These are phyloP conservation scores for Collariella sp. DNA, from an alignment of 495 filamentous ascomycete genomes.

Conservation along the genomic window DNA sequence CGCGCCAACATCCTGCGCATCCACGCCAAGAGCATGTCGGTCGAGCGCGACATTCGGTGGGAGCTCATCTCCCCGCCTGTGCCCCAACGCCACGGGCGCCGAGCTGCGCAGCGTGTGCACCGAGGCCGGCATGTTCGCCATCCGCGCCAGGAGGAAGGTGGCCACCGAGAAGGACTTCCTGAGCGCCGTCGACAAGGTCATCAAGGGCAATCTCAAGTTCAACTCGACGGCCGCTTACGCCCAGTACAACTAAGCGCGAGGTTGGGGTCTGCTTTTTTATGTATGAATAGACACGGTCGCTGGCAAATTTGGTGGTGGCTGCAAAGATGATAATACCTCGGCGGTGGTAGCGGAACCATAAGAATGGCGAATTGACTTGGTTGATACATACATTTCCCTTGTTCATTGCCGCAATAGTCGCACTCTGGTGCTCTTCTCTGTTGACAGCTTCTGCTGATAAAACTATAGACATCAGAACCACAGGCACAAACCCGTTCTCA, in stretches of 20 bases:
- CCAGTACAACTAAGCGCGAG: constrained; percentile 79
- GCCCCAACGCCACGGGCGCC: constrained; percentile 93
- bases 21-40: constrained; percentile 99
- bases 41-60: constrained; percentile 97
- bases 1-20: constrained; percentile 96
- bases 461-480: no score
- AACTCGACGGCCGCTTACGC: constrained; percentile 98
- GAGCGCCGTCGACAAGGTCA: constrained; percentile 96
- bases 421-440: no score
- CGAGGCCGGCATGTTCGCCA: constrained; percentile 99
- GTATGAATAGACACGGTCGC: constrained; percentile 10
- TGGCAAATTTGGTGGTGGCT: not conserved
- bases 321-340: not conserved
- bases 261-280: constrained; percentile 5
- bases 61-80: constrained; percentile 92
- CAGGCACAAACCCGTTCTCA: no score
- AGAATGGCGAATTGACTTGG: not conserved
- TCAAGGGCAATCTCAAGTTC: constrained; percentile 98
- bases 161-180: constrained; percentile 99
- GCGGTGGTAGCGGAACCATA: not conserved
- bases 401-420: not conserved
- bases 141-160: constrained; percentile 92
- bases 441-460: no score
- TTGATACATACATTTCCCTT: not conserved
- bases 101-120: constrained; percentile 93